Percentiles rank a stretch among this genome's conserved stretches.
phyloP scores from a whole-genome alignment of 768 basidiomycete genomes.

The Termitomyces eurrhizus region DNA sequence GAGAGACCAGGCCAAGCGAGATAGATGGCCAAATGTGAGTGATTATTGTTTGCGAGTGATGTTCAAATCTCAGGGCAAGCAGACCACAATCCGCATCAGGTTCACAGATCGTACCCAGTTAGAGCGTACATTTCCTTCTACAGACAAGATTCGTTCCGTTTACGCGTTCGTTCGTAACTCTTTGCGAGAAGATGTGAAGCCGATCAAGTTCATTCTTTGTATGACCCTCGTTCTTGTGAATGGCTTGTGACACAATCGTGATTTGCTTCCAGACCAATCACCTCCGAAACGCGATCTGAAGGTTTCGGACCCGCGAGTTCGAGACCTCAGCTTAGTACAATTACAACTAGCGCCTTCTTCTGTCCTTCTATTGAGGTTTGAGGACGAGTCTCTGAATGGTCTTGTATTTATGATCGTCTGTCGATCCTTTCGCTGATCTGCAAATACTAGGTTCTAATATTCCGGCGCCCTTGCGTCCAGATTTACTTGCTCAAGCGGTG shows the following conservation, averaged over 20 bases:
- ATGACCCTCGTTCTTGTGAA: constrained; percentile 22
- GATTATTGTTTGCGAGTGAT: neutral
- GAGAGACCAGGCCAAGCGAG: constrained; percentile 51
- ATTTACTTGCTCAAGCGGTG: constrained; percentile 53
- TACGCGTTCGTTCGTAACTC: constrained; percentile 80
- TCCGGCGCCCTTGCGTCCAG: constrained; percentile 61
- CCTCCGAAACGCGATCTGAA: constrained; percentile 83
- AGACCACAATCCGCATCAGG: constrained; percentile 81
- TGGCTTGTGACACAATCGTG: neutral
- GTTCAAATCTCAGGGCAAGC: constrained; percentile 4
- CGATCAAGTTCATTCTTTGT: constrained; percentile 85
- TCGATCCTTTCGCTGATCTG: constrained; percentile 16
- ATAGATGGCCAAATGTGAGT: constrained; percentile 72
- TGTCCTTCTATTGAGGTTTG: constrained; percentile 71
- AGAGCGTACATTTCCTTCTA: constrained; percentile 74
- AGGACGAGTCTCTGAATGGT: constrained; percentile 72
- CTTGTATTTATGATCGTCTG: neutral
- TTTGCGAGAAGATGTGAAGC: constrained; percentile 70
- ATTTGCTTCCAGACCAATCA: constrained; percentile 55
- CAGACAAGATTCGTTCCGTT: constrained; percentile 73
- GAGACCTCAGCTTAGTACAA: constrained; percentile 61
- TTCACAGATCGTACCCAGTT: constrained; percentile 81
- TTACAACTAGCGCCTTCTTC: constrained; percentile 80
- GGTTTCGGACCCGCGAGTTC: constrained; percentile 71
- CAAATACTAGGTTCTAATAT: constrained; percentile 40